Conservation (phyloP, 1,284 basidiomycete genomes). For the Boletellus sp. region DNA sequence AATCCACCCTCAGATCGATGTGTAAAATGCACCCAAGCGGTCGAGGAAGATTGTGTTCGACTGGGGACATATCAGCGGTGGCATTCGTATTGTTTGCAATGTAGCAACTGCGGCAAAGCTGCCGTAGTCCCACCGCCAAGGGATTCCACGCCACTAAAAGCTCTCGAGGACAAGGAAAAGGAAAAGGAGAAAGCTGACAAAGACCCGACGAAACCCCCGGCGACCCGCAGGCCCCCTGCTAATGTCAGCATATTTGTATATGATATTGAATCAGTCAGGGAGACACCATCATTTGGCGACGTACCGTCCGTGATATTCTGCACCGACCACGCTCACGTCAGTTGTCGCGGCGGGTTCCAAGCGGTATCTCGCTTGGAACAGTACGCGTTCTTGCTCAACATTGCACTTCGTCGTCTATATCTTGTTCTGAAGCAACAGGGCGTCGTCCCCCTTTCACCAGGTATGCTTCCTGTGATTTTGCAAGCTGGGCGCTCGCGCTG, state of each 20-base stretch:
- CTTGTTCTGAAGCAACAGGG: constrained; percentile 89
- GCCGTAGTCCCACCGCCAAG: constrained; percentile 62
- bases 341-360: constrained; percentile 78
- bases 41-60: constrained; percentile 96
- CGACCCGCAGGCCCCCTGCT: constrained; percentile 69
- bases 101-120: constrained; percentile 73
- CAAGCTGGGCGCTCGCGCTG: constrained; percentile 4
- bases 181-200: constrained; percentile 39
- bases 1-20: constrained; percentile 87
- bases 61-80: constrained; percentile 93
- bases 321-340: constrained; percentile 66
- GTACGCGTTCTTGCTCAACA: constrained; percentile 95
- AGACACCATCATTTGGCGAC: constrained; percentile 64
- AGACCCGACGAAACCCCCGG: constrained; percentile 56
- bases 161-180: constrained; percentile 42
- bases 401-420: constrained; percentile 90
- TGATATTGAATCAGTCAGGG: constrained; percentile 61
- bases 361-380: constrained; percentile 94
- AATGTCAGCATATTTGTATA: constrained; percentile 76
- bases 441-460: constrained; percentile 76
- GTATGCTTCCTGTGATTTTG: constrained; percentile 41
- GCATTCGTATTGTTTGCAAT: constrained; percentile 92
- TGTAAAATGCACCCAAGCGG: constrained; percentile 82
- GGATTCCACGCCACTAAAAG: constrained; percentile 42
- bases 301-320: constrained; percentile 74